Conservation (phyloP, 2,329 filamentous ascomycete genomes). For the Cephalotrichum gorgonifer region DNA sequence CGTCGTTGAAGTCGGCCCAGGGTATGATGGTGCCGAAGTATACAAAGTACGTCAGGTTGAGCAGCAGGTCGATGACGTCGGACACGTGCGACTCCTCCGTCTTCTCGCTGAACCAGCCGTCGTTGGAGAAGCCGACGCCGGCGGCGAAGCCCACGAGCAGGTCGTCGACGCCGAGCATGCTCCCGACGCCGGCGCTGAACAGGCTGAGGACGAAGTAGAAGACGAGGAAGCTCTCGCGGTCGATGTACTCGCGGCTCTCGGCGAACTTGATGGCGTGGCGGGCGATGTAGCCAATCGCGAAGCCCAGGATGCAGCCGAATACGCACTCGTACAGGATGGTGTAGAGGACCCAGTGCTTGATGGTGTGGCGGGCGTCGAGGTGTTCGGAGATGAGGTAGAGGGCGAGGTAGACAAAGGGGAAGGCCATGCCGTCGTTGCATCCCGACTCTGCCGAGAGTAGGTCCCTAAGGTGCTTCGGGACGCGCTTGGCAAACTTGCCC, state of each 20-base stretch:
- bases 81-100: conserved; percentile 98
- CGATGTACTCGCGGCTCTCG: conserved; percentile 76
- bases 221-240: conserved; percentile 93
- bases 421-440: conserved; percentile 99
- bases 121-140: conserved; percentile 98
- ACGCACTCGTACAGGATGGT: conserved; percentile 93
- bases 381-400: conserved; percentile 82
- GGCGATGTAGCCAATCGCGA: conserved; percentile 77
- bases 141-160: conserved; percentile 88
- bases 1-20: conserved; percentile 81
- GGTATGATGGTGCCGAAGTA: conserved; percentile 96
- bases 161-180: conserved; percentile 85
- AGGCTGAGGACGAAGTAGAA: conserved; percentile 97
- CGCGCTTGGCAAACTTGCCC: conserved; percentile 94
- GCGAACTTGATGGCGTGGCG: conserved; percentile 84
- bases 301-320: conserved; percentile 83
- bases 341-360: conserved; percentile 78
- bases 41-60: conserved; percentile 97
- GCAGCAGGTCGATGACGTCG: conserved; percentile 94
- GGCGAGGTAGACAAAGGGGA: conserved; percentile 90
- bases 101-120: conserved; percentile 97
- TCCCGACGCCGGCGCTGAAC: conserved; percentile 90
- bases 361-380: conserved; percentile 56
- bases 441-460: conserved; percentile 91
- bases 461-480: conserved; percentile 95